A percentile compares a stretch with the other conserved stretches of the same genome.
phyloP scores from a whole-genome alignment of 2,329 filamentous ascomycete species.

The Hirsutella rhossiliensis region DNA sequence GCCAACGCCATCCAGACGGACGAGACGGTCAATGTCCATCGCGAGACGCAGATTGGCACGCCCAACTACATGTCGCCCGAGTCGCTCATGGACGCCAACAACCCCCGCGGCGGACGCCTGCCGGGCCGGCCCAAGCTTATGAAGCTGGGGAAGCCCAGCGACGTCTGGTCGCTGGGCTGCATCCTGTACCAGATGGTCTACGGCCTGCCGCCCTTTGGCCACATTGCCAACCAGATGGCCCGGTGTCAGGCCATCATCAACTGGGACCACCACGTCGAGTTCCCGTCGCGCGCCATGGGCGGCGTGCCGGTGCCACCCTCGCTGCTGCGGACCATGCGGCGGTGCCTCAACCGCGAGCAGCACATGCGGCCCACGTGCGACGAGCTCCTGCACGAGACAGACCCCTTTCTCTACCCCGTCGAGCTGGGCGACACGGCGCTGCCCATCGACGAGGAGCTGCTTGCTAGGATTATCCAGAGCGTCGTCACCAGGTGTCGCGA shows the following conservation, averaged over 20 bases:
- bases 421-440: slow-evolving; percentile 42
- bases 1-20: slow-evolving; percentile 94
- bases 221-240: slow-evolving; percentile 78
- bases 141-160: slow-evolving; percentile 90
- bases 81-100: slow-evolving; percentile 79
- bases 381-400: slow-evolving; percentile 44
- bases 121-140: slow-evolving; percentile 57
- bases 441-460: slow-evolving; percentile 49
- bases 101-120: slow-evolving; percentile 33
- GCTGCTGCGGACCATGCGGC: slow-evolving; percentile 48
- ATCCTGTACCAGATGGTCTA: slow-evolving; percentile 98
- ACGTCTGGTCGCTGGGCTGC: slow-evolving; percentile 92
- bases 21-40: slow-evolving; percentile 93
- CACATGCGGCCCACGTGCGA: slow-evolving; percentile 51
- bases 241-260: slow-evolving; percentile 82
- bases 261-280: slow-evolving; percentile 61
- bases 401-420: slow-evolving; percentile 52
- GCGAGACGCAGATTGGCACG: slow-evolving; percentile 88
- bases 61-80: slow-evolving; percentile 99
- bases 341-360: slow-evolving; percentile 51
- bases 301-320: slow-evolving; percentile 46
- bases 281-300: slow-evolving; percentile 56
- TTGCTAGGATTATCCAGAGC: slow-evolving; percentile 50
- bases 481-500: slow-evolving; percentile 48
- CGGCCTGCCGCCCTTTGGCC: slow-evolving; percentile 87